Conservation (phyloP, 768 basidiomycete genomes). For the Podaxis sp. region DNA sequence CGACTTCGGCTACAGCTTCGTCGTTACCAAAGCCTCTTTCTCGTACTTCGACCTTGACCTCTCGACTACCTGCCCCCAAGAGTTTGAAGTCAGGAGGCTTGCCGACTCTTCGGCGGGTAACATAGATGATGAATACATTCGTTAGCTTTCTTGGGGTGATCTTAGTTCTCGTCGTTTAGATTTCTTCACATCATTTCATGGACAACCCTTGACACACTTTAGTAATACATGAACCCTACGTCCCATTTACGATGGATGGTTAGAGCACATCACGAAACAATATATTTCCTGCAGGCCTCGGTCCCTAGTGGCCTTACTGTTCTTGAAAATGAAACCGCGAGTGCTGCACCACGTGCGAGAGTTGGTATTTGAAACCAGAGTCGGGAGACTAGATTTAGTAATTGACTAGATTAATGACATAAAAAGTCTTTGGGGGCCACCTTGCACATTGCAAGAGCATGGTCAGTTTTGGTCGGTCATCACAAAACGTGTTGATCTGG, state of each 20-base stretch:
- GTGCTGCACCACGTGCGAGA: background rate
- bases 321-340: background rate
- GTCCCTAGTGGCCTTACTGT: too few species aligned
- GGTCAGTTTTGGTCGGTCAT: background rate
- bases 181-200: background rate
- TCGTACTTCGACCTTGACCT: slow-evolving; percentile 8
- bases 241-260: background rate
- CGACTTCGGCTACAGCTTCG: slow-evolving; percentile 20
- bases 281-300: background rate
- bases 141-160: background rate
- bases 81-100: slow-evolving; percentile 8
- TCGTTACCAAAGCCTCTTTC: slow-evolving; percentile 29
- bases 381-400: background rate
- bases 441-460: background rate
- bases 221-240: background rate
- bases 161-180: background rate
- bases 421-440: background rate
- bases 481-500: slow-evolving; percentile 1
- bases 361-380: background rate
- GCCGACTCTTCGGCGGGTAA: slow-evolving; percentile 6
- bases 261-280: background rate
- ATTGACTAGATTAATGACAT: slow-evolving; percentile 4
- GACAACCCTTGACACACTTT: background rate
- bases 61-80: slow-evolving; percentile 11
- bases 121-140: background rate